Percentiles rank a stretch among this genome's conserved stretches.
Conservation (phyloP, 1,284 basidiomycete species). For the Malassezia sp. region DNA sequence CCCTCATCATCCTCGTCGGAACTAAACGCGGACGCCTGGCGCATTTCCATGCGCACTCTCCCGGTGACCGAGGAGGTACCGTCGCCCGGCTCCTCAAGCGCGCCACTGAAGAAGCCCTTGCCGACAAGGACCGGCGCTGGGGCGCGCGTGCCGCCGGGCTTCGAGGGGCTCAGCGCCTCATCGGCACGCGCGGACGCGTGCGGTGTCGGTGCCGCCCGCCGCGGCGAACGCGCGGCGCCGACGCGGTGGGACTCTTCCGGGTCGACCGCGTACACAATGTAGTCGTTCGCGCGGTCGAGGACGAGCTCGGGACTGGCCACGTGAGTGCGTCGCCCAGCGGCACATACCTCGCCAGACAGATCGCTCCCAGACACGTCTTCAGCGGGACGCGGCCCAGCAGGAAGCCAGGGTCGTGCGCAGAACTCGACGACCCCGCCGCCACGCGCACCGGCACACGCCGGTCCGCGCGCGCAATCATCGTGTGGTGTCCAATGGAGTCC, state of each 20-base stretch:
- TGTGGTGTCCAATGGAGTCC: constrained; percentile 33
- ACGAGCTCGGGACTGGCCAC: constrained; percentile 35
- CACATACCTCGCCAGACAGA: too few relatives aligned
- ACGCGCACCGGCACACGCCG: constrained; percentile 26
- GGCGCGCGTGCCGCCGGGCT: constrained; percentile 14
- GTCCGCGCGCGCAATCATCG: constrained; percentile 35
- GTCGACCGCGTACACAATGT: constrained; percentile 44
- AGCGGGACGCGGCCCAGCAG: constrained; percentile 35
- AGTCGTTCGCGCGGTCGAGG: constrained; percentile 33
- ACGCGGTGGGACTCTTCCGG: constrained; percentile 33
- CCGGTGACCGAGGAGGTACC: constrained; percentile 38
- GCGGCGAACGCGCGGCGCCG: neutral
- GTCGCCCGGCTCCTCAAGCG: constrained; percentile 36
- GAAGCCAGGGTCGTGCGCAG: constrained; percentile 1
- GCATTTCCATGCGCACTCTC: constrained; percentile 29
- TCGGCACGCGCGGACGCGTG: too few relatives aligned
- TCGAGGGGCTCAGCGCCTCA: constrained; percentile 22
- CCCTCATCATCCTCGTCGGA: constrained; percentile 30
- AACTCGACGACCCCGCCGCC: neutral
- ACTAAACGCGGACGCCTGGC: constrained; percentile 12
- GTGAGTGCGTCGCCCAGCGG: constrained; percentile 21
- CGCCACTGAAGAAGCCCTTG: constrained; percentile 40
- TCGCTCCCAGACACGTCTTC: constrained; percentile 40
- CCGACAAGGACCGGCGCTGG: constrained; percentile 31
- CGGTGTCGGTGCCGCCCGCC: neutral